Evolutionary conservation across 2,329 filamentous ascomycete genomes (phyloP), one percentile per base, ranked within the genome.

Genomic region (Aspergillus melleus): DNA sequence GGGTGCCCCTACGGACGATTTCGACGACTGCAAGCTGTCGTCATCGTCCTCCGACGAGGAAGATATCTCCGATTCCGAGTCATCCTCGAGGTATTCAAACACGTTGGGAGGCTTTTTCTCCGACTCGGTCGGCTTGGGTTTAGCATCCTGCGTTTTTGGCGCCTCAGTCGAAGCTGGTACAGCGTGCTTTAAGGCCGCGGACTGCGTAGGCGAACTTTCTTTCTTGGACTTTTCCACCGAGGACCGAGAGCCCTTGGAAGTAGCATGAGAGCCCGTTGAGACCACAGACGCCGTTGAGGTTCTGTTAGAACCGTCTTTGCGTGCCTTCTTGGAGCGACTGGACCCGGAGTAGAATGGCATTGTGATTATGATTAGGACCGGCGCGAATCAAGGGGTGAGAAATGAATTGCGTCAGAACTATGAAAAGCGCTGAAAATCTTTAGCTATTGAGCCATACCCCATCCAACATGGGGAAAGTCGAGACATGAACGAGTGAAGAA

Each of bases 71-170:
- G 66, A 64, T 44, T 64, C 63, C 6, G 67, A 65, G 8, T 65
- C 64, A 16, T 65, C 66, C 12, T 72, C 74, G 6, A 78, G 66
- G 50, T 74, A 78, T 49, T 78, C 70, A 63, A 78, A 78, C 9
- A 78, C 76, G 64, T 77, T 72, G 4, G 75, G 74, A 14, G 65
- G 52, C 44, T 64, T 68, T 42, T 63, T 66, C 26, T 66, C 52
- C 4, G 65, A 39, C 30, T 61, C 67, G 24, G 57, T 54, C 5
- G 64, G 22, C 47, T 67, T 69, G 19, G 47, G 42, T 32, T 61
- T 66, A 10, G 52, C 50, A 32, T 59, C 59, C 56, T 62, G 65
- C 29, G 61, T 49, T 49, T 68, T 69, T 49, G 64, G 47, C 32
- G 61, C 36, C 60, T 64, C 52, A 20, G 26, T 54, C 19, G 47